Evolutionary conservation across 108 stramenopile genomes (phyloP), one percentile per base, ranked within the genome.

Genomic region (Nitzschia putrida): DNA sequence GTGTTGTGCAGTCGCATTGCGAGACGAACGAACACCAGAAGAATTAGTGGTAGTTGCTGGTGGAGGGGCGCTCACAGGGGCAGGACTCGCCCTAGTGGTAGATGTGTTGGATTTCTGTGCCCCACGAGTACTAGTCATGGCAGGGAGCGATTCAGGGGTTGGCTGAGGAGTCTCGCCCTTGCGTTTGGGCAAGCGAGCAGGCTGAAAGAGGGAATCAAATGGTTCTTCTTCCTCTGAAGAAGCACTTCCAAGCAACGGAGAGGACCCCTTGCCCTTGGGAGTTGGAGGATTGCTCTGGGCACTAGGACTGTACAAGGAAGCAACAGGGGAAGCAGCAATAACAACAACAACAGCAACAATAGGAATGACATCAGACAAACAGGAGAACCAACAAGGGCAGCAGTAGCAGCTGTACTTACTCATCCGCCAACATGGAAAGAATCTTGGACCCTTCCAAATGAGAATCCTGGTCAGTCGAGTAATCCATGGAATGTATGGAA

Each of bases 361-460:
- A n/a, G n/a, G n/a, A n/a, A n/a, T n/a, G n/a, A n/a, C n/a, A n/a
- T n/a, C n/a, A n/a, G n/a, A n/a, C n/a, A n/a, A n/a, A n/a, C n/a
- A n/a, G n/a, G n/a, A n/a, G n/a, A n/a, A n/a, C n/a, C n/a, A n/a
- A n/a, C n/a, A n/a, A n/a, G n/a, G n/a, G n/a, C n/a, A n/a, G n/a
- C n/a, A n/a, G n/a, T n/a, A n/a, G n/a, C n/a, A n/a, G 4, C 29
- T 34, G 29, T 13, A 59, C 61, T 63, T 63, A 63, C 61, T 63
- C 61, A 44, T 63, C 61, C 5, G 23, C 10, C 18, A 63, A 39
- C 44, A 44, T 25, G n/a, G 16, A 24, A 1, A 63, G 37, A 8
- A 63, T 22, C 23, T 63, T 63, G 61, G 61, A 20, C 5, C 61
- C 61, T 47, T 63, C 61, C 42, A 63, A 47, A 16, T 63, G 61